Base-by-base conservation (phyloP, 192 early-diverging fungal genomes). In the Obelidium mucronatum region DNA sequence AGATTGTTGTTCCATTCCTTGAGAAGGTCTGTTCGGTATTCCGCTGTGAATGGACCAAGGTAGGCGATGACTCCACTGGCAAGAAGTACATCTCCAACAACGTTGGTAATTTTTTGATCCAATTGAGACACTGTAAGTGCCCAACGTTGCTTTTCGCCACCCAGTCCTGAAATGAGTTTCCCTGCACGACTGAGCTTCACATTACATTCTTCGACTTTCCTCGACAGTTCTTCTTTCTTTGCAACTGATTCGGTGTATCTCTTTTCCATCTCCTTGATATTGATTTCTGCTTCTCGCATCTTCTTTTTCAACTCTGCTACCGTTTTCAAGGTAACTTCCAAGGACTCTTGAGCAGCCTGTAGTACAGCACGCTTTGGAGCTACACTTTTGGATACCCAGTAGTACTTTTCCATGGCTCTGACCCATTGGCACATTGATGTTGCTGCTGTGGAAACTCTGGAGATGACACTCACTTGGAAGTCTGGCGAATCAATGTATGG, bases 361-460 rank as follows among this genome's bases (percentile, higher is more conserved):
- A 90, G 79, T 22, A 77, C 67, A 30, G 84, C 88, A 42, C 85
- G 71, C 71, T 90, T 90, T n/a, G 89, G 89, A 13, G 84, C 89
- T 36, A 90, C 89, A 28, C 81, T 80, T 61, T 78, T 79, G 0
- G 88, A 82, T 2, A 90, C 86, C 80, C 86, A 86, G 76, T 90
- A 87, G 75, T 90, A 90, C 55, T 88, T 87, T 76, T 90, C 89
- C 88, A 90, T 90, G 1, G 89, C 89, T 67, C 87, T 75, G 17
- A 90, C 89, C 89, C 89, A 90, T 36, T 82, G 86, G 59, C 89
- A 90, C 86, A 90, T 86, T 11, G 87, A 89, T 2, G 87, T 89
- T 26, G 87, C 87, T 17, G 87, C 87, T 68, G 85, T 89, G 5
- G 87, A 89, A 3, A 89, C 87, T 33, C 87, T 71, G 22, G 84